Percentiles rank a stretch among this genome's conserved stretches.
Evolutionary conservation across 352 stramenopile species (phyloP).

Genomic region (Peronosclerospora sorghi): DNA sequence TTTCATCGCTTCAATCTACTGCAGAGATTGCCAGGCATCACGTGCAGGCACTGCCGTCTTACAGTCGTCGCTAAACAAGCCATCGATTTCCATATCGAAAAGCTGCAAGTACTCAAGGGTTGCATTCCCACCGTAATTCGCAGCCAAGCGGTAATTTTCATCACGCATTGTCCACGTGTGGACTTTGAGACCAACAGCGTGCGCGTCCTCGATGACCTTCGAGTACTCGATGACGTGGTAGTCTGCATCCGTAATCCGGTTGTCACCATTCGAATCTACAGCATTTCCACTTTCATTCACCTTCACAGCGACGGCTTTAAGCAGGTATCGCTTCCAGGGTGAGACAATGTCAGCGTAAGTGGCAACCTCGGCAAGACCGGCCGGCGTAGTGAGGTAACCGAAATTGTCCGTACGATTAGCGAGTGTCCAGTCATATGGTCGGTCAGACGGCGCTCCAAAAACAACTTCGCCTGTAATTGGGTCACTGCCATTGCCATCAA

Average conservation of each 20-base stretch:
- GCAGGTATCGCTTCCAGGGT: constrained; percentile 75
- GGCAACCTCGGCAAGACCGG: constrained; percentile 46
- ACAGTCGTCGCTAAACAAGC: constrained; percentile 51
- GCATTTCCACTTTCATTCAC: constrained; percentile 27
- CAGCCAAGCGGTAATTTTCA: constrained; percentile 45
- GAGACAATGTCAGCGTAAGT: constrained; percentile 65
- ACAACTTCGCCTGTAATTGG: constrained; percentile 41
- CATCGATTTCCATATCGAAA: constrained; percentile 48
- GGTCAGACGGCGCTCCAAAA: constrained; percentile 29
- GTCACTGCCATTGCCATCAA: constrained; percentile 48
- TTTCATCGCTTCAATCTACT: constrained; percentile 2
- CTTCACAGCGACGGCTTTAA: constrained; percentile 36
- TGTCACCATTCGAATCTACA: constrained; percentile 57
- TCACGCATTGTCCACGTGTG: constrained; percentile 57
- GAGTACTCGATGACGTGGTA: constrained; percentile 32
- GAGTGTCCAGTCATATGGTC: constrained; percentile 59
- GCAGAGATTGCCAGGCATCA: constrained; percentile 23
- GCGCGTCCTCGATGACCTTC: constrained; percentile 41
- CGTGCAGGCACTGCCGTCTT: constrained; percentile 38
- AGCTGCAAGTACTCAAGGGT: constrained; percentile 54
- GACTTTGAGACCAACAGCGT: constrained; percentile 43
- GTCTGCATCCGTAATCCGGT: constrained; percentile 43
- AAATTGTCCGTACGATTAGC: constrained; percentile 41
- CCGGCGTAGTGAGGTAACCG: constrained; percentile 39
- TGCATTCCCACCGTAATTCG: constrained; percentile 55